Percentiles rank a stretch among this genome's conserved stretches.
These are phyloP conservation scores for Suillus fuscotomentosus DNA, from an alignment of 768 basidiomycete genomes.

Conservation along the genomic window DNA sequence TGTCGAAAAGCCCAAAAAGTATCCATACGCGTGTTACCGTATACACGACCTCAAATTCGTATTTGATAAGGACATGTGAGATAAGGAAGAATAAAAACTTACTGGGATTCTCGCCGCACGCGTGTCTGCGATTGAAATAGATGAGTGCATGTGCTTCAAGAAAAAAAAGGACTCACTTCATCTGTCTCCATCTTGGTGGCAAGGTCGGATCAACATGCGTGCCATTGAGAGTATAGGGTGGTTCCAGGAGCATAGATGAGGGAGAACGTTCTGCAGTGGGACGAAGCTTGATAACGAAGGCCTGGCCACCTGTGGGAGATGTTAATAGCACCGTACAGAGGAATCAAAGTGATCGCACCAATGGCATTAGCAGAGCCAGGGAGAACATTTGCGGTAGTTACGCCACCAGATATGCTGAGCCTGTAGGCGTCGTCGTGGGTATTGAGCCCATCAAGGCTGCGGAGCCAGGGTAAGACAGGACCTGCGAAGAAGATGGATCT, in stretches of 20 bases:
- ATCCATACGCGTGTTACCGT: slow-evolving; percentile 44
- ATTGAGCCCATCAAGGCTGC: slow-evolving; percentile 82
- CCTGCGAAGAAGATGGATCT: slow-evolving; percentile 24
- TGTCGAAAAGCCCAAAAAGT: slow-evolving; percentile 51
- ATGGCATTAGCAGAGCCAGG: slow-evolving; percentile 79
- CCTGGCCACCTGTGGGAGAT: slow-evolving; percentile 68
- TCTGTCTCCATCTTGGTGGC: slow-evolving; percentile 70
- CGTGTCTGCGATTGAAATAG: slow-evolving; percentile 41
- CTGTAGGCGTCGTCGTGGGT: slow-evolving; percentile 78
- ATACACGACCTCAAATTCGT: slow-evolving; percentile 20
- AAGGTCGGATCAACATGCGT: slow-evolving; percentile 36
- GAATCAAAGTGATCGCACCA: slow-evolving; percentile 41
- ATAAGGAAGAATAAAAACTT: slow-evolving; percentile 1
- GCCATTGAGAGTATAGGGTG: slow-evolving; percentile 62
- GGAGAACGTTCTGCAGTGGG: slow-evolving; percentile 74
- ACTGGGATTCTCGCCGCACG: slow-evolving; percentile 62
- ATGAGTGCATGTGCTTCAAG: slow-evolving; percentile 5
- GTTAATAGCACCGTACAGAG: slow-evolving; percentile 5
- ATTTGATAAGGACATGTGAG: background rate
- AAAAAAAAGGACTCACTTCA: slow-evolving; percentile 56
- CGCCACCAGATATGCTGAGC: slow-evolving; percentile 81
- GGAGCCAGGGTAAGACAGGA: slow-evolving; percentile 73
- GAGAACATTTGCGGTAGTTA: slow-evolving; percentile 80
- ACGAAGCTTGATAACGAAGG: slow-evolving; percentile 83
- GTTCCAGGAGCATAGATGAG: slow-evolving; percentile 81